Base-by-base conservation (phyloP, 163 green algal species). In the Coccomyxa subellipsoidea region DNA sequence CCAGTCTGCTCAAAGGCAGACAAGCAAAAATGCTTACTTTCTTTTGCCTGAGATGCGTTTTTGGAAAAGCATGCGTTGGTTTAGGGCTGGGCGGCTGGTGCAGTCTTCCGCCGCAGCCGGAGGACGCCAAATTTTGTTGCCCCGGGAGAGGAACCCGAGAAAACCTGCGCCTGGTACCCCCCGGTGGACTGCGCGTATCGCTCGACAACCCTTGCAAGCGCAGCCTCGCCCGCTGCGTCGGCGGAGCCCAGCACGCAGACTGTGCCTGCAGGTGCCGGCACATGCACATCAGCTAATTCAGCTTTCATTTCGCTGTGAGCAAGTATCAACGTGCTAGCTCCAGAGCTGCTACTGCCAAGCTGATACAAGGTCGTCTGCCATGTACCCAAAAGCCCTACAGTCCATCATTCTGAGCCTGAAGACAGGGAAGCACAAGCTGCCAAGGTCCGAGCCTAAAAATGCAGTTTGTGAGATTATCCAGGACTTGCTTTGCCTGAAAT, bases 241-340 rank as follows among this genome's bases (percentile, higher is more conserved):
- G 77, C 87, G 10, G 79, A 72, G 15, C 87, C 88, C 37, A 97
- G 83, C 4, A 97, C 86, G 83, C 93, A 96, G 36, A 97, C 93
- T 0, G 89, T 94, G 40, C 85, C 84, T 88, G 81, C 80, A 72
- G 6, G 5, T 6, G 47, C 3, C 47, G 47, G 4, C 34, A 66
- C 15, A 66, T 69, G 25, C 36, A 34, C 25, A 69, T 69, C 36
- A 31, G 7, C 75, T 15, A 12, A 35, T 35, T 12, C 25, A 37
- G n/a, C 3, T 69, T 29, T 1, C 31, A 66, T 9, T 70, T 29
- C 72, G 27, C 40, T 8, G 72, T 39, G 21, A 10, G n/a, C 15
- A 78, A 54, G 72, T n/a, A 66, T 66, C 47, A 18, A 29, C 47
- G 18, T 66, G 47, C 12, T 29, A 66, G 12, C 12, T 29, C 47